Conservation (phyloP, 2,329 filamentous ascomycete species). For the Neopestalotiopsis sp. region DNA sequence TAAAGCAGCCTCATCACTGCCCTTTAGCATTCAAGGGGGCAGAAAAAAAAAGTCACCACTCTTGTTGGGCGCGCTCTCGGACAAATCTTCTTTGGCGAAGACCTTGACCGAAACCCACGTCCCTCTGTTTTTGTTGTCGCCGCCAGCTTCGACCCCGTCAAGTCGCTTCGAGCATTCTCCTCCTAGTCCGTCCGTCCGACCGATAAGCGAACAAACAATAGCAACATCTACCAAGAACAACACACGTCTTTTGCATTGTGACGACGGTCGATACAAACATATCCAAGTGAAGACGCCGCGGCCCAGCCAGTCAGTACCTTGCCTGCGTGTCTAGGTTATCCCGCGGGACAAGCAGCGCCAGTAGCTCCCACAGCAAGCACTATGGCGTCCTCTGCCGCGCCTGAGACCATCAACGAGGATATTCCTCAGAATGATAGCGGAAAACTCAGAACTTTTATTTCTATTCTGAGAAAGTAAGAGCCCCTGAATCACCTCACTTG, state of each 20-base stretch:
- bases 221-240: background rate
- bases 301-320: background rate
- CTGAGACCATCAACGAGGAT: slow-evolving; percentile 36
- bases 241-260: background rate
- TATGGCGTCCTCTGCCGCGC: slow-evolving; percentile 33
- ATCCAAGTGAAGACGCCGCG: background rate
- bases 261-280: background rate
- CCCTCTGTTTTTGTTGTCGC: background rate
- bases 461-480: slow-evolving; percentile 84
- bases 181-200: no score
- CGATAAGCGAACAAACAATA: background rate
- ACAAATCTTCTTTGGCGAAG: background rate
- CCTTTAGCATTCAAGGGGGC: background rate
- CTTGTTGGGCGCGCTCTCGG: background rate
- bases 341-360: background rate
- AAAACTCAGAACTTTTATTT: slow-evolving; percentile 87
- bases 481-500: background rate
- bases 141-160: background rate
- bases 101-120: background rate
- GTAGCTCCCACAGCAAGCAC: slow-evolving; percentile 10
- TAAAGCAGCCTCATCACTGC: background rate
- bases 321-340: background rate
- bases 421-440: slow-evolving; percentile 74
- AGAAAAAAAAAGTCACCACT: slow-evolving; percentile 1
- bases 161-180: background rate